These are phyloP conservation scores for Zygosaccharomyces bisporus DNA, from an alignment of 805 yeast species.

Conservation along the genomic window DNA sequence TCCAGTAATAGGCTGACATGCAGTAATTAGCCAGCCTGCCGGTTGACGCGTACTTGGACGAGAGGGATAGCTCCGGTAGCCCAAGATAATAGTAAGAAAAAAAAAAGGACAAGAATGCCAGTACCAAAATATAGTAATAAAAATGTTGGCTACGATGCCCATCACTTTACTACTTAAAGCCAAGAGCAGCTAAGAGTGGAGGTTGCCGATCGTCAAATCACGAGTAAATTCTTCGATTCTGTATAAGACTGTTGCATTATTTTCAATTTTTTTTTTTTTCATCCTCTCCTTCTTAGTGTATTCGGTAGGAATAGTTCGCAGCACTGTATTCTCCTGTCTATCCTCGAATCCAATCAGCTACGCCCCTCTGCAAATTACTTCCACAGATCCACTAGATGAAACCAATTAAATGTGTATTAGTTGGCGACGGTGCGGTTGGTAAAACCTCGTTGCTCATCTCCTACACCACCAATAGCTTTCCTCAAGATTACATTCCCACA, in stretches of 20 bases:
- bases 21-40: slow-evolving; percentile 6
- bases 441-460: slow-evolving; percentile 84
- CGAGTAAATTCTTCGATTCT: background rate
- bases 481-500: slow-evolving; percentile 90
- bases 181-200: background rate
- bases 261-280: too few relatives aligned
- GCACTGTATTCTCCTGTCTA: too few relatives aligned
- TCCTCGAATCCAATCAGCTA: too few relatives aligned
- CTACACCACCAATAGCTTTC: slow-evolving; percentile 89
- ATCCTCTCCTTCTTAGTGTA: too few relatives aligned
- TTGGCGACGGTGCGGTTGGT: slow-evolving; percentile 95
- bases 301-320: too few relatives aligned
- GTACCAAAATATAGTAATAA: slow-evolving; percentile 4
- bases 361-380: background rate
- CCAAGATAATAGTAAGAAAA: background rate
- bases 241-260: background rate
- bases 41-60: background rate
- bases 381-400: slow-evolving; percentile 47
- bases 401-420: slow-evolving; percentile 87
- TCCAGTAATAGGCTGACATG: background rate
- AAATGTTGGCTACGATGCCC: slow-evolving; percentile 3
- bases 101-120: background rate
- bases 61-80: background rate
- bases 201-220: background rate
- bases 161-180: slow-evolving; percentile 7